Conservation (phyloP, 768 basidiomycete genomes). For the Austroboletus eburneus region DNA sequence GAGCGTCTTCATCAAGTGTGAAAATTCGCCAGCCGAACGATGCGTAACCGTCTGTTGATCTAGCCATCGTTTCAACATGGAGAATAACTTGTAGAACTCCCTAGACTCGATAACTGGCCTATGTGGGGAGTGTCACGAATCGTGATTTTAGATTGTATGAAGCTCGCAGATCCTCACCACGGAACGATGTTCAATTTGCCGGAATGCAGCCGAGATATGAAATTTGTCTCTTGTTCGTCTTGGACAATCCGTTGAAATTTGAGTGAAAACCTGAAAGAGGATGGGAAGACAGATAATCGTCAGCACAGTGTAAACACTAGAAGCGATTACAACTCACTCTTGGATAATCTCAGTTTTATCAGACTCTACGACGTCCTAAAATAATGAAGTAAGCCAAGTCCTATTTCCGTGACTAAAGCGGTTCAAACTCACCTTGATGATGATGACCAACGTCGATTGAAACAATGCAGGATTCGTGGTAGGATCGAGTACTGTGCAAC, state of each 20-base stretch:
- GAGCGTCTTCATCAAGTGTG: slow-evolving; percentile 54
- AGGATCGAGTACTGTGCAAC: slow-evolving; percentile 56
- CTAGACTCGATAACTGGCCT: slow-evolving; percentile 58
- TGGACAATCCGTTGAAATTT: slow-evolving; percentile 63
- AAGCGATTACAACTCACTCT: slow-evolving; percentile 39
- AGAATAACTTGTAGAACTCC: slow-evolving; percentile 57
- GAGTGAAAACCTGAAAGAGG: slow-evolving; percentile 41
- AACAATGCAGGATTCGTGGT: slow-evolving; percentile 55
- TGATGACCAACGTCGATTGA: slow-evolving; percentile 54
- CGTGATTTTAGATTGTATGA: too few species aligned
- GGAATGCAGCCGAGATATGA: slow-evolving; percentile 55
- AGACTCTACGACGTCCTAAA: slow-evolving; percentile 58
- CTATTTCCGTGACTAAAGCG: neutral
- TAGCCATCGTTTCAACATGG: slow-evolving; percentile 41
- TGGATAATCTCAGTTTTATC: slow-evolving; percentile 54
- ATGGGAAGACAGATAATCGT: too few species aligned
- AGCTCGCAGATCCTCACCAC: slow-evolving; percentile 42
- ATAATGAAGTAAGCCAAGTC: neutral
- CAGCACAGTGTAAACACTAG: neutral
- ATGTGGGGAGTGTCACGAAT: neutral
- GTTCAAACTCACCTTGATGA: slow-evolving; percentile 51
- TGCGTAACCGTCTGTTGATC: slow-evolving; percentile 50
- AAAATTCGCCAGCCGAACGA: slow-evolving; percentile 48
- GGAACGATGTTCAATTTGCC: slow-evolving; percentile 56
- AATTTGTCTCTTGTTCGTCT: slow-evolving; percentile 57